phyloP scores from a whole-genome alignment of 768 basidiomycete genomes.

The Macrocybe gigantea region DNA sequence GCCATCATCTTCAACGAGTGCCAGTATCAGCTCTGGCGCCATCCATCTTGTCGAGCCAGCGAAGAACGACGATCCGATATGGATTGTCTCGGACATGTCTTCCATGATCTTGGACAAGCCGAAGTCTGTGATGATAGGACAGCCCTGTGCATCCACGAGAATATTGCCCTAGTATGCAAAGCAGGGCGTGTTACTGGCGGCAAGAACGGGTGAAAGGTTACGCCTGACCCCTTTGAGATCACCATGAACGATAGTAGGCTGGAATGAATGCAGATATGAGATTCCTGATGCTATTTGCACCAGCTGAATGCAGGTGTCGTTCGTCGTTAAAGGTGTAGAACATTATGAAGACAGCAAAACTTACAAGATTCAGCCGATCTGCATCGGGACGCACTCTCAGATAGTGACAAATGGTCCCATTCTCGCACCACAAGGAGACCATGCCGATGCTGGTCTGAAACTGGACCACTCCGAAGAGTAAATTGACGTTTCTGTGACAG shows the following conservation, averaged over 20 bases:
- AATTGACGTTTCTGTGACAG: constrained; percentile 49
- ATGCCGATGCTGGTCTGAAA: constrained; percentile 48
- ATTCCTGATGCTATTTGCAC: constrained; percentile 52
- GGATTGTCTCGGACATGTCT: constrained; percentile 37
- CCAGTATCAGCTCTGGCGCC: constrained; percentile 53
- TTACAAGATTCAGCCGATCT: constrained; percentile 43
- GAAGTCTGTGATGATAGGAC: constrained; percentile 56
- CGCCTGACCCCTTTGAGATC: constrained; percentile 50
- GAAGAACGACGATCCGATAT: constrained; percentile 34
- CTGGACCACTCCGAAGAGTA: constrained; percentile 50
- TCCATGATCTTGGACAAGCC: constrained; percentile 54
- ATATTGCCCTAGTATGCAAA: constrained; percentile 42
- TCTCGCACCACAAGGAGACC: constrained; percentile 62
- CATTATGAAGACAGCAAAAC: constrained; percentile 9
- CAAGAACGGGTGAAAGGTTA: constrained; percentile 10
- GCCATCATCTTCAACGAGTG: constrained; percentile 42
- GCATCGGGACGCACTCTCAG: constrained; percentile 33
- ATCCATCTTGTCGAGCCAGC: constrained; percentile 47
- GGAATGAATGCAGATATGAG: constrained; percentile 48
- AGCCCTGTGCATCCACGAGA: constrained; percentile 44
- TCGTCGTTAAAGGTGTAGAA: background rate
- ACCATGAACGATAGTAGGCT: constrained; percentile 52
- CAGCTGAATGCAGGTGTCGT: constrained; percentile 26
- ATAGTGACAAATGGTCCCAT: constrained; percentile 50
- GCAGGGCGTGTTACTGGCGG: background rate